Conservation (phyloP, 371 early-diverging fungal species). For the Lichtheimia hyalospora region DNA sequence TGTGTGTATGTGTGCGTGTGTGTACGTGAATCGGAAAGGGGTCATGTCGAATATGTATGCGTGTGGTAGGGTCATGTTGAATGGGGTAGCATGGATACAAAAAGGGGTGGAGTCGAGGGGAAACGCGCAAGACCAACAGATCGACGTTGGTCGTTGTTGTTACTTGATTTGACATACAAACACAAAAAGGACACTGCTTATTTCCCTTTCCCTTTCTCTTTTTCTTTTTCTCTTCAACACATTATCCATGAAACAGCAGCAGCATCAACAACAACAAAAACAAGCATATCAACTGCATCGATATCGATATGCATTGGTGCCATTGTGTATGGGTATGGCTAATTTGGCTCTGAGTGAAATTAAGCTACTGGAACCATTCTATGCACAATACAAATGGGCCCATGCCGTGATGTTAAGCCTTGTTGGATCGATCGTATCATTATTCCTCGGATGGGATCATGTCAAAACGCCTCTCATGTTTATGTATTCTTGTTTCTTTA, state of each 20-base stretch:
- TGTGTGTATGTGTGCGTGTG: background rate
- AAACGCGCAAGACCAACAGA: no score
- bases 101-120: no score
- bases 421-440: conserved; percentile 19
- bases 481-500: conserved; percentile 76
- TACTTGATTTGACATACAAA: background rate
- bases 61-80: no score
- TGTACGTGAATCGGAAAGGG: no score
- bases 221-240: conserved; percentile 8
- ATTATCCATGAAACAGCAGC: no score
- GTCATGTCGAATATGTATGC: no score
- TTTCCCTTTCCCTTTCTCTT: conserved; percentile 3
- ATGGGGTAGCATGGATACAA: no score
- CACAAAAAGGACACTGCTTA: background rate
- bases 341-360: conserved; percentile 14
- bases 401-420: conserved; percentile 19
- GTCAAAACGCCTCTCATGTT: conserved; percentile 52
- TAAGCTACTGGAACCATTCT: conserved; percentile 21
- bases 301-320: conserved; percentile 17
- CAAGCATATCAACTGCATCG: conserved; percentile 8
- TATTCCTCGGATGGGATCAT: conserved; percentile 34
- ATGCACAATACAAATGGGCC: conserved; percentile 25
- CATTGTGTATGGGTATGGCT: conserved; percentile 23
- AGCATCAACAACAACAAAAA: background rate
- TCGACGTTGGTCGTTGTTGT: no score